phyloP scores from a whole-genome alignment of 1,284 basidiomycete species.

The Tilletia setariae region DNA sequence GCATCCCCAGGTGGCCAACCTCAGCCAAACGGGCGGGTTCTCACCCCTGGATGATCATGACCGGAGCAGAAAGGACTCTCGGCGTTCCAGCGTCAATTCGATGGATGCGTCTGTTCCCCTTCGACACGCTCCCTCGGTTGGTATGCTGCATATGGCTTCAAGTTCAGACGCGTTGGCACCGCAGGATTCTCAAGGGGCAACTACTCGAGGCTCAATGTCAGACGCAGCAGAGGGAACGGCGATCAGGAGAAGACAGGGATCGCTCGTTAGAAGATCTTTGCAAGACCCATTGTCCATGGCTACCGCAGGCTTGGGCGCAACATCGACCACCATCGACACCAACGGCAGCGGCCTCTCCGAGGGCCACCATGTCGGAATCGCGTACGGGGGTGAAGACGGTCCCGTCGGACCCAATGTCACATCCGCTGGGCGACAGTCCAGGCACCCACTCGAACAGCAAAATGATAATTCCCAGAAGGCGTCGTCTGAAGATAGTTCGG shows the following conservation, averaged over 20 bases:
- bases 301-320: not conserved
- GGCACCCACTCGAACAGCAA: not conserved
- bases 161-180: not conserved
- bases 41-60: not conserved
- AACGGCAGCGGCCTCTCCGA: not conserved
- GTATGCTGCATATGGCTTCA: not conserved
- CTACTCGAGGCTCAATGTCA: not conserved
- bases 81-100: not conserved
- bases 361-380: not conserved
- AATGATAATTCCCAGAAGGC: not conserved
- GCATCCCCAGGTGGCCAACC: too few relatives aligned
- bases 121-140: not conserved
- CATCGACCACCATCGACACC: too few relatives aligned
- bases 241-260: not conserved
- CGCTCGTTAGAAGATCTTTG: conserved; percentile 5
- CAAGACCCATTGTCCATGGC: conserved; percentile 8
- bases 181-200: not conserved
- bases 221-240: not conserved
- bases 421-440: not conserved
- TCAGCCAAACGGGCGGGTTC: too few relatives aligned
- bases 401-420: not conserved
- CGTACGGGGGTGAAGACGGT: not conserved
- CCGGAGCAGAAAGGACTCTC: conserved; percentile 10
- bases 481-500: not conserved
- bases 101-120: not conserved